These are phyloP conservation scores for Colletotrichum somersetense DNA, from an alignment of 2,329 filamentous ascomycete genomes.

Conservation along the genomic window DNA sequence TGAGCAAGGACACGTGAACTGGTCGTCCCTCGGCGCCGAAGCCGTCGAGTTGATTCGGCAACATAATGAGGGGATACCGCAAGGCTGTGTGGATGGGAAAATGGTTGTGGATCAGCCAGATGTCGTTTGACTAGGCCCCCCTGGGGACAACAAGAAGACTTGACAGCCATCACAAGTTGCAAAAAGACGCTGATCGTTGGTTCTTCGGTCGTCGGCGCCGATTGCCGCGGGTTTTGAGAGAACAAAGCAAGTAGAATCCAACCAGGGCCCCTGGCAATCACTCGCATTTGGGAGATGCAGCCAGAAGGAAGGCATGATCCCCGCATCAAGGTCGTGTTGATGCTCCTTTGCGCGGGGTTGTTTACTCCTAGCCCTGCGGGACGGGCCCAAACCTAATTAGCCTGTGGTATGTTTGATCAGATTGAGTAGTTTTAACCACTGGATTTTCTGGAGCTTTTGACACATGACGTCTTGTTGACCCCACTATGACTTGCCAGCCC, in stretches of 20 bases:
- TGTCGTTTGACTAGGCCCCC: too few relatives aligned
- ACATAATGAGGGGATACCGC: background rate
- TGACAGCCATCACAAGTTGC: background rate
- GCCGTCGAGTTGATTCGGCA: background rate
- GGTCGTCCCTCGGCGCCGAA: constrained; percentile 21
- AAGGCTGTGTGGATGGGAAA: background rate
- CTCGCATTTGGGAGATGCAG: background rate
- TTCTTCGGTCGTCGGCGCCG: constrained; percentile 3
- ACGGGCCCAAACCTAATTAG: background rate
- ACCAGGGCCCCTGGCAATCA: background rate
- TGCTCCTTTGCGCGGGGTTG: background rate
- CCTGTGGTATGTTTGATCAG: background rate
- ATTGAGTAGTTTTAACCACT: constrained; percentile 2
- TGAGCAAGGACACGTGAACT: background rate
- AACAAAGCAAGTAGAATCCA: background rate
- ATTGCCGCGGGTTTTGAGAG: background rate
- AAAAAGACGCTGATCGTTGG: background rate
- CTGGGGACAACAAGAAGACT: background rate
- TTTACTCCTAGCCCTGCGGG: constrained; percentile 1
- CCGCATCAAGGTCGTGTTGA: constrained; percentile 8
- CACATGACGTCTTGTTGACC: constrained; percentile 6
- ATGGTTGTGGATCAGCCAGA: background rate
- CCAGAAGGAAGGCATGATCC: background rate
- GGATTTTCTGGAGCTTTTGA: background rate
- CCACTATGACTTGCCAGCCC: background rate